These are phyloP conservation scores for Colletotrichum sp. DNA, from an alignment of 2,329 filamentous ascomycete genomes.

Conservation along the genomic window DNA sequence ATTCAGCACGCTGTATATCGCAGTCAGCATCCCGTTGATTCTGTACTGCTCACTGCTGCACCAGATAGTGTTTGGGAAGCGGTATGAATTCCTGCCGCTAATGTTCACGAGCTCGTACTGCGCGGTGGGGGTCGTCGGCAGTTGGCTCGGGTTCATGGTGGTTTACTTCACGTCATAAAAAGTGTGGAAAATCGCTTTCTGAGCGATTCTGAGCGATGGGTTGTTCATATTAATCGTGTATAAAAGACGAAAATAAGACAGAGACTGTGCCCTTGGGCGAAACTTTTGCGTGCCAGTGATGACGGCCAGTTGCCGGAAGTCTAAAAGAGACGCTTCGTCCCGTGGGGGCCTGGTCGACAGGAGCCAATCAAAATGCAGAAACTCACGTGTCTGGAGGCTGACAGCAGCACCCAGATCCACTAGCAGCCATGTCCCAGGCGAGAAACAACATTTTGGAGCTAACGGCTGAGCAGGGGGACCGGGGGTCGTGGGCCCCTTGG, in stretches of 20 bases:
- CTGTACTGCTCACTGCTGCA: constrained; percentile 88
- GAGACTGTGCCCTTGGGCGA: not conserved
- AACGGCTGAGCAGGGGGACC: constrained; percentile 21
- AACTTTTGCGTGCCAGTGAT: constrained; percentile 11
- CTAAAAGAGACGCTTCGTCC: constrained; percentile 14
- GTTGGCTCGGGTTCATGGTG: constrained; percentile 93
- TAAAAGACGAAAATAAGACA: not conserved
- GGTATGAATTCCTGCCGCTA: constrained; percentile 87
- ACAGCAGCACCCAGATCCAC: constrained; percentile 19
- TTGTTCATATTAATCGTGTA: not conserved
- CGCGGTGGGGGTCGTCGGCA: constrained; percentile 91
- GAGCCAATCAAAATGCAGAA: constrained; percentile 5
- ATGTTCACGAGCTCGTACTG: constrained; percentile 98
- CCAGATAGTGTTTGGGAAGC: constrained; percentile 79
- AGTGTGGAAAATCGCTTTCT: not conserved
- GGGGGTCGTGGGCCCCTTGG: constrained; percentile 21
- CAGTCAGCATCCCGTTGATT: constrained; percentile 86
- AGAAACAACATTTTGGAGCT: constrained; percentile 21
- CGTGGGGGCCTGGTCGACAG: not conserved
- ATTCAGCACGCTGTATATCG: constrained; percentile 88
- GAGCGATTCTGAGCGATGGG: not conserved
- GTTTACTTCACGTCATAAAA: constrained; percentile 76
- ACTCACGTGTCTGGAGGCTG: constrained; percentile 21
- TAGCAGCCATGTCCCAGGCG: not conserved
- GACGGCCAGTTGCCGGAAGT: constrained; percentile 13